Base-by-base conservation (phyloP, 768 basidiomycete genomes). In the Termitomyces sp. region DNA sequence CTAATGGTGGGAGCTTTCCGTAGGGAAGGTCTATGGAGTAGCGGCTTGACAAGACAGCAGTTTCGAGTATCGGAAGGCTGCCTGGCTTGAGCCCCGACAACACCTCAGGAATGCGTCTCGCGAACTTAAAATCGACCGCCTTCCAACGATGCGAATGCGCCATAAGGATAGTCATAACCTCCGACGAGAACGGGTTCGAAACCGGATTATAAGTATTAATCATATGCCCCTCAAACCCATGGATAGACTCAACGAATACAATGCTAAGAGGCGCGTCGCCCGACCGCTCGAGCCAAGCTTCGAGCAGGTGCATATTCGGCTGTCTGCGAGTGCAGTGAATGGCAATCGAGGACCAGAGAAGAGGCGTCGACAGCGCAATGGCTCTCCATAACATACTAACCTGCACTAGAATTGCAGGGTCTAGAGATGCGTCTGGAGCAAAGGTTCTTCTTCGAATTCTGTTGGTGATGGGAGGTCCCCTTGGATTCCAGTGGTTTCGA, bases 381-480 rank as follows among this genome's bases (percentile, higher is more conserved):
- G 7, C 45, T 42, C 61, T 51, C 61, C 61, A 62, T 14, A 45
- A 52, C 36, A 42, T 62, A 31, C 61, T 58, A 5, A 62, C 57
- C 20, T 58, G 50, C 5, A 56, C 56, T 52, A 62, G 46, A 14
- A 58, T 48, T 56, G 48, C 57, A 15, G 61, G 61, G 43, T 62
- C 61, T 20, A 49, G 42, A 6, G 50, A 58, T 4, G 36, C 37
- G 11, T 42, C 29, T 2, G 61, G 61, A 20, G 57, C 57, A 31
- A 57, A 34, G 17, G 60, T 50, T n/a, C 34, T 49, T 57, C 56
- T 31, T 5, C 29, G 50, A 25, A 45, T 9, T 12, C 20, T 56
- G 9, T 52, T 32, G 36, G 40, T 12, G 38, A 20, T 6, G 1
- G 46, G 60, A 20, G 53, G 47, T 8, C 60, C 53, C n/a, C 29